Conservation (phyloP, 2,329 filamentous ascomycete species). For the Rhinocladiella similis region DNA sequence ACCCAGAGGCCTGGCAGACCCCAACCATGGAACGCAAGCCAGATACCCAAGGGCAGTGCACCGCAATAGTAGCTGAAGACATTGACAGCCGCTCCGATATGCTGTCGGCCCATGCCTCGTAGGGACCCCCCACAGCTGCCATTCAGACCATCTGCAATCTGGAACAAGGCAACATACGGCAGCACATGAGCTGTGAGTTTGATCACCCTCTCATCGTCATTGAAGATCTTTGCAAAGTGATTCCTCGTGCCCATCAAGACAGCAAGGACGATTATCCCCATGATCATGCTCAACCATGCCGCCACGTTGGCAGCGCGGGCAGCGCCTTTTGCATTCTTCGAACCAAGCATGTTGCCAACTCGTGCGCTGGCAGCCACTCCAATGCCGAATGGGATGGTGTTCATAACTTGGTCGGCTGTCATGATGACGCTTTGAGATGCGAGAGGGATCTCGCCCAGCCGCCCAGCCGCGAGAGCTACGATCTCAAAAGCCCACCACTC, state of each 20-base stretch:
- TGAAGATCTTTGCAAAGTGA: conserved; percentile 77
- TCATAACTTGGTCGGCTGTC: conserved; percentile 83
- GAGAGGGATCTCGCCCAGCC: conserved; percentile 74
- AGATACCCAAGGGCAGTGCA: conserved; percentile 78
- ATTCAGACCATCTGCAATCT: conserved; percentile 85
- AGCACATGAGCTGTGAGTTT: conserved; percentile 74
- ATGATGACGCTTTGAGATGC: conserved; percentile 87
- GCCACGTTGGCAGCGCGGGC: conserved; percentile 72
- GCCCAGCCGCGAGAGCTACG: conserved; percentile 77
- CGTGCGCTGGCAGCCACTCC: conserved; percentile 78
- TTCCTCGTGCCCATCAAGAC: conserved; percentile 70
- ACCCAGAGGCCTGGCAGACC: conserved; percentile 79
- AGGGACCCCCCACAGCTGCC: conserved; percentile 80
- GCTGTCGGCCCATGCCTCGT: conserved; percentile 81
- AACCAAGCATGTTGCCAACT: conserved; percentile 77
- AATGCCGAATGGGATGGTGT: conserved; percentile 82
- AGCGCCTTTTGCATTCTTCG: conserved; percentile 64
- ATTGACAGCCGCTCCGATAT: conserved; percentile 80
- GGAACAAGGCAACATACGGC: conserved; percentile 84
- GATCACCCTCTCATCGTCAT: conserved; percentile 72
- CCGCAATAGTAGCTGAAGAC: conserved; percentile 80
- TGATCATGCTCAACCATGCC: conserved; percentile 68
- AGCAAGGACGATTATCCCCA: conserved; percentile 67
- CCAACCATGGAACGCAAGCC: conserved; percentile 83
- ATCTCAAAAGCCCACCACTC: conserved; percentile 97